Base-by-base conservation (phyloP, 441 rosid genomes). In the Adansonia grandidieri region DNA sequence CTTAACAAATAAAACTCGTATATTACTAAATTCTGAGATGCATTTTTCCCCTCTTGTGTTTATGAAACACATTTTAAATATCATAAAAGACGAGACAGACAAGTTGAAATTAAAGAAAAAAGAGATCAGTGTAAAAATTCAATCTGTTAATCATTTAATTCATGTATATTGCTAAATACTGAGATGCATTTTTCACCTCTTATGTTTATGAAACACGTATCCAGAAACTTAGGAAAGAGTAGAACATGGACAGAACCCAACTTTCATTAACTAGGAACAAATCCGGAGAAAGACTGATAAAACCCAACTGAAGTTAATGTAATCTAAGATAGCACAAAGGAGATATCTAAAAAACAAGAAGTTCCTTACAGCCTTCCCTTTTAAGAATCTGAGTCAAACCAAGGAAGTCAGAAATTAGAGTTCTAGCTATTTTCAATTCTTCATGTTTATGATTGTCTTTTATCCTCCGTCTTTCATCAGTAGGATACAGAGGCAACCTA, bases 1-100 rank as follows among this genome's bases (percentile, higher is more conserved):
- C 28, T 28, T 32, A 42, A 64, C 6, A 37, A 37, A 63, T 37
- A 63, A 15, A 65, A 42, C 20, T 19, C 5, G 28, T 57, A 57
- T 57, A 57, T 19, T 57, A 57, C 62, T 57, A 57, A 37, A 22
- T 17, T 7, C 22, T 62, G 40, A 13, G 3, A 4, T 14, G 13
- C 7, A 37, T 9, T 24, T 62, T 62, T 24, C 42, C 66, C 42
- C 63, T 62, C 66, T 44, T n/a, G 37, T 64, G 47, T 40, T 37
- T 64, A 64, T 64, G 45, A 32, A 64, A 37, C 5, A 68, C 6
- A 6, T 56, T 22, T 22, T 22, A 61, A 40, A 24, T 61, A 61
- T 24, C 65, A 61, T 61, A 61, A 61, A 61, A 61, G 65, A 61
- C n/a, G 10, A 24, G 65, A 61, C 24, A 61, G 65, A 61, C 40